Evolutionary conservation across 768 basidiomycete species (phyloP).

Genomic region (Boletus patriciae): DNA sequence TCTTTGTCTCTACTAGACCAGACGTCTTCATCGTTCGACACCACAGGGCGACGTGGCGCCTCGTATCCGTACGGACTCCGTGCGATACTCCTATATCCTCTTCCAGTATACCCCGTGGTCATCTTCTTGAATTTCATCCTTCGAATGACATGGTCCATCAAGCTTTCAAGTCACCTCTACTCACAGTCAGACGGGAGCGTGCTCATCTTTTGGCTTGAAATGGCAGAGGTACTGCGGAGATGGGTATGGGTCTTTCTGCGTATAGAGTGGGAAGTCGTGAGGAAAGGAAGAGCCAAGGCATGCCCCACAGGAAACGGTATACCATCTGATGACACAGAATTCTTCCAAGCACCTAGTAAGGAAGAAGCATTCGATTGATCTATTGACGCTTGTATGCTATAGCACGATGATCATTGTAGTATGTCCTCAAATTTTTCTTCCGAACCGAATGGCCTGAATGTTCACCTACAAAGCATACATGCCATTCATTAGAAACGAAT

Average conservation of each 20-base stretch:
- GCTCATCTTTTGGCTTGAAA: slow-evolving; percentile 87
- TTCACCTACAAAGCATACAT: slow-evolving; percentile 11
- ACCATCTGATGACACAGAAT: slow-evolving; percentile 14
- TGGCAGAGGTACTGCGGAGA: slow-evolving; percentile 82
- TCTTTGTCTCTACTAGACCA: neutral
- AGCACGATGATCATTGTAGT: slow-evolving; percentile 12
- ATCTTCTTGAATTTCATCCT: slow-evolving; percentile 83
- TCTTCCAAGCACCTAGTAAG: slow-evolving; percentile 14
- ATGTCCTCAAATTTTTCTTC: slow-evolving; percentile 3
- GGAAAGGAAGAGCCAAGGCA: slow-evolving; percentile 37
- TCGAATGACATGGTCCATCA: slow-evolving; percentile 92
- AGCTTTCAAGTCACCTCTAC: slow-evolving; percentile 84
- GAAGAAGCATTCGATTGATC: slow-evolving; percentile 19
- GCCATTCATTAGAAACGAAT: neutral
- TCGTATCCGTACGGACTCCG: slow-evolving; percentile 74
- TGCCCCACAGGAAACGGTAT: slow-evolving; percentile 1
- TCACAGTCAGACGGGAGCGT: slow-evolving; percentile 72
- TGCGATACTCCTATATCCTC: slow-evolving; percentile 70
- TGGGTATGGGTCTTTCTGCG: slow-evolving; percentile 99
- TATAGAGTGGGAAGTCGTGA: slow-evolving; percentile 94
- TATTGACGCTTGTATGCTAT: slow-evolving; percentile 1
- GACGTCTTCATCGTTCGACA: slow-evolving; percentile 19
- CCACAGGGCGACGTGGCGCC: slow-evolving; percentile 11
- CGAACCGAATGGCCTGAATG: neutral
- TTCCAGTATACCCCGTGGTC: slow-evolving; percentile 80